These are phyloP conservation scores for Thuja plicata DNA, from an alignment of 83 land plant genomes.

Conservation along the genomic window DNA sequence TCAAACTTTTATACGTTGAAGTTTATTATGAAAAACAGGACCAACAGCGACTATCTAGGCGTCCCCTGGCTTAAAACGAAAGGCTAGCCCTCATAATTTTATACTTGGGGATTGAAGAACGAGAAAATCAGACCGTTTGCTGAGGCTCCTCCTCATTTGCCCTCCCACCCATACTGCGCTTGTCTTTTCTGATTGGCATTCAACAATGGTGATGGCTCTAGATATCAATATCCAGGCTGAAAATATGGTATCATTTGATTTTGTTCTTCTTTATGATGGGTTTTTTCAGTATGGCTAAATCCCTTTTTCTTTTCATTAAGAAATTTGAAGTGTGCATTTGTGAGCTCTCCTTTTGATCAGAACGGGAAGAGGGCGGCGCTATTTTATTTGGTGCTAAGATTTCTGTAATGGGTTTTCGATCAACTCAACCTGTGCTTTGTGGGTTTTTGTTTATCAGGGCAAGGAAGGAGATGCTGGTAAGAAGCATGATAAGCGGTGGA, in stretches of 20 bases:
- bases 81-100: background rate
- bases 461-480: background rate
- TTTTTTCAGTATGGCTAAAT: background rate
- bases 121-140: background rate
- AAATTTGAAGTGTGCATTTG: no score
- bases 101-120: background rate
- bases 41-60: background rate
- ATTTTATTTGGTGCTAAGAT: background rate
- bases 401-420: background rate
- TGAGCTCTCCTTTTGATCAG: background rate
- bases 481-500: constrained; percentile 47
- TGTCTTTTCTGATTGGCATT: background rate
- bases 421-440: background rate
- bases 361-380: background rate
- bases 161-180: background rate
- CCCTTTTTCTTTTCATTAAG: no score
- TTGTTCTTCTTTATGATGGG: background rate
- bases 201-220: constrained; percentile 2
- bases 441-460: background rate
- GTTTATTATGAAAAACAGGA: background rate
- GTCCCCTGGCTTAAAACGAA: background rate
- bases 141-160: background rate
- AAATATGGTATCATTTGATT: background rate
- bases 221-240: background rate
- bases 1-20: background rate